Evolutionary conservation across 768 basidiomycete species (phyloP), one percentile per base, ranked within the genome.

Genomic region (Pleurotus tuoliensis): DNA sequence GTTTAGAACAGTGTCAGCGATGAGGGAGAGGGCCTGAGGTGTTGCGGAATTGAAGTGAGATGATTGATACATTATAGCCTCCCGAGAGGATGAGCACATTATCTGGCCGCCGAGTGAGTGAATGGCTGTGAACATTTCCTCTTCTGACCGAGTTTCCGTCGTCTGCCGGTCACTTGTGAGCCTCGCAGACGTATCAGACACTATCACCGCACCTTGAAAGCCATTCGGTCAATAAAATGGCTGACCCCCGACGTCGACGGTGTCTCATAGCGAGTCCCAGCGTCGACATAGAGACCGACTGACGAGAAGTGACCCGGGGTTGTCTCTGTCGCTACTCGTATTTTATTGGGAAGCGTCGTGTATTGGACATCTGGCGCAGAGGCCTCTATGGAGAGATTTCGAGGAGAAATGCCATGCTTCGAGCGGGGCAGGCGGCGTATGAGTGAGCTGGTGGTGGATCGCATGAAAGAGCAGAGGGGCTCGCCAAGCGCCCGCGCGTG

Each of bases 21-120:
- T 92, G 59, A 98, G 82, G 24, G 89, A 88, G 49, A 99, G 68
- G 9, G 94, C 93, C 5, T 85, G 77, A 1, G 90, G 84, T 2
- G 94, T 92, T 40, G 84, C 85, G 59, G 84, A 76, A 62, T 93
- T 86, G 66, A 94, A 95, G 69, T 96, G 90, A 39, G 94, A 92
- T 9, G 96, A 96, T 72, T 98, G 97, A 68, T 98, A 99, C 90
- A 97, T 92, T 66, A 98, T 94, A 18, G 92, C 83, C 69, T 99
- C 97, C 46, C 97, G 81, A 2, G 93, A 88, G 15, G 93, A 91
- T 15, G 93, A 87, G 66, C 90, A 94, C 71, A 89, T 79, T 57
- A 98, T 94, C 73, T 96, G 93, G 13, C 94, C 93, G 40, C 96
- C 95, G 34, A 96, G 79, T 3, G 80, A 79, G 67, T 93, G 87